Evolutionary conservation across 495 filamentous ascomycete species (phyloP).

Genomic region (Neurospora sp.): DNA sequence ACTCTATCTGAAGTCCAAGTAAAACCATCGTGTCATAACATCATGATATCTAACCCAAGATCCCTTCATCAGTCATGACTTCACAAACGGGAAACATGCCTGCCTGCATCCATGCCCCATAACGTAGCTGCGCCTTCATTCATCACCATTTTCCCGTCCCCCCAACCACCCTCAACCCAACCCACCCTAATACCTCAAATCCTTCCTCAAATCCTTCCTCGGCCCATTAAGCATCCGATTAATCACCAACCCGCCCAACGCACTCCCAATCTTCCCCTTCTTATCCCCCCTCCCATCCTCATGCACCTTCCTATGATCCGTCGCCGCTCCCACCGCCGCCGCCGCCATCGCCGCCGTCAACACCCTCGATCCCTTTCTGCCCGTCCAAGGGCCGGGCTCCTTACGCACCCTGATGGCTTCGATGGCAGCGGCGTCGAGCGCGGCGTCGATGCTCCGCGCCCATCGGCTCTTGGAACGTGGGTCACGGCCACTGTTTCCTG

Average conservation of each 20-base stretch:
- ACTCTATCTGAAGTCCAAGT: neutral
- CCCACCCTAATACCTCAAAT: slow-evolving; percentile 2
- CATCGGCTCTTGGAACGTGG: slow-evolving; percentile 1
- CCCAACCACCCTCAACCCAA: neutral
- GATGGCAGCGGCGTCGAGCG: slow-evolving; percentile 30
- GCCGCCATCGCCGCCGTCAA: slow-evolving; percentile 38
- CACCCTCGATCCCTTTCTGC: slow-evolving; percentile 27
- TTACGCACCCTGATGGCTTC: slow-evolving; percentile 34
- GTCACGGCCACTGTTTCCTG: neutral
- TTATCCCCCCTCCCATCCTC: neutral
- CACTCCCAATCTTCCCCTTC: slow-evolving; percentile 10
- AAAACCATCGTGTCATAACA: neutral
- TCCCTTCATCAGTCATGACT: neutral
- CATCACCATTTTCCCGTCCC: neutral
- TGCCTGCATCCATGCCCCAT: neutral
- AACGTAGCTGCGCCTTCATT: neutral
- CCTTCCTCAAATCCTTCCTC: slow-evolving; percentile 12
- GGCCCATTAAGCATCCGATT: slow-evolving; percentile 23
- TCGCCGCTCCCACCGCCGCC: slow-evolving; percentile 27
- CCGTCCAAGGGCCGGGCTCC: slow-evolving; percentile 31
- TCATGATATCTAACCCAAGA: neutral
- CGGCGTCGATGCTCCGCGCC: slow-evolving; percentile 15
- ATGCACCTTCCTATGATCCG: slow-evolving; percentile 6
- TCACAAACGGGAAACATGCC: neutral
- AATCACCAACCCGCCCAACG: slow-evolving; percentile 18